These are phyloP conservation scores for Stenocarpella maydis DNA, from an alignment of 2,329 filamentous ascomycete species.

Conservation along the genomic window DNA sequence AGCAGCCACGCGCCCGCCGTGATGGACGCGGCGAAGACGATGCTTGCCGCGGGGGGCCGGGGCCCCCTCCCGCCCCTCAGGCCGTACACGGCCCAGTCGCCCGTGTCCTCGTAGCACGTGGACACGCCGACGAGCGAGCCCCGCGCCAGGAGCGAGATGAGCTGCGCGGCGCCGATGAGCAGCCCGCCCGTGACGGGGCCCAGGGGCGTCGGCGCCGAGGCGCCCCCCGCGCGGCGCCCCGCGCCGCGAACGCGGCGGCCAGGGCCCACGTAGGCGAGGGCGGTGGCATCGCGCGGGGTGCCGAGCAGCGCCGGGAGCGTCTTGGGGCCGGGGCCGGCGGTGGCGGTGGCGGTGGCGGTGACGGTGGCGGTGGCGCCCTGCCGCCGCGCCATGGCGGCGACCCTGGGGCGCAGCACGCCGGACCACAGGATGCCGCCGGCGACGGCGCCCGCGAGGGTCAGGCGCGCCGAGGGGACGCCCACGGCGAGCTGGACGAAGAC, in stretches of 20 bases:
- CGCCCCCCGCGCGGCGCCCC: constrained; percentile 45
- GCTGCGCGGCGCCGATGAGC: constrained; percentile 65
- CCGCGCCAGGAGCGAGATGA: constrained; percentile 62
- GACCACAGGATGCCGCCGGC: constrained; percentile 64
- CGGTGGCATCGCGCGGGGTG: constrained; percentile 45
- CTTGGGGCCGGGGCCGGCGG: background rate
- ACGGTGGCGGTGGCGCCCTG: background rate
- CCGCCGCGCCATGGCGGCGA: constrained; percentile 38
- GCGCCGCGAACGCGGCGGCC: too few relatives aligned
- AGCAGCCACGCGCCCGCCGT: constrained; percentile 52
- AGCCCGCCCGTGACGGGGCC: constrained; percentile 64
- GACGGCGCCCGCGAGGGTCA: constrained; percentile 61
- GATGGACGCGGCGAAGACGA: constrained; percentile 63
- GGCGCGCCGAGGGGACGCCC: constrained; percentile 59
- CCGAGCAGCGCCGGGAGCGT: constrained; percentile 51
- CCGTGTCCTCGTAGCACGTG: constrained; percentile 67
- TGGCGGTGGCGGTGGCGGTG: too few relatives aligned
- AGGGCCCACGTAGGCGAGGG: constrained; percentile 55
- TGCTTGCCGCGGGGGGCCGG: constrained; percentile 49
- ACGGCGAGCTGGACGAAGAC: constrained; percentile 67
- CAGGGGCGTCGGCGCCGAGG: constrained; percentile 46
- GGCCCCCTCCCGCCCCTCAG: constrained; percentile 41
- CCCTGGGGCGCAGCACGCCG: constrained; percentile 49
- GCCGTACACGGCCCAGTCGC: constrained; percentile 60
- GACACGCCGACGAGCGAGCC: constrained; percentile 67